phyloP scores from a whole-genome alignment of 768 basidiomycete species.

The Daedaleopsis sinensis region DNA sequence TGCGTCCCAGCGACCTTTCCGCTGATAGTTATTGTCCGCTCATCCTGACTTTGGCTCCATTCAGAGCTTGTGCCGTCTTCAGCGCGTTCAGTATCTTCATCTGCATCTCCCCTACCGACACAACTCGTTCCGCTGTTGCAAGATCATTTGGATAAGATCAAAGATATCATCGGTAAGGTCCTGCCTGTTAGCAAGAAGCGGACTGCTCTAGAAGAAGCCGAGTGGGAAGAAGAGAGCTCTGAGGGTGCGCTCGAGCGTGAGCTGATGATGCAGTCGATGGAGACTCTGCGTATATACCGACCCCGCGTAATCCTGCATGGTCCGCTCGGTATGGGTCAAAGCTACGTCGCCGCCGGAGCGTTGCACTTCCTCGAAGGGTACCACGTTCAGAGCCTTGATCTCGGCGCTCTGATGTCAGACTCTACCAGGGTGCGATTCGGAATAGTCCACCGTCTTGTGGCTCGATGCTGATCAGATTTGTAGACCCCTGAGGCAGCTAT shows the following conservation, averaged over 20 bases:
- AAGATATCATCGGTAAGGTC: constrained; percentile 67
- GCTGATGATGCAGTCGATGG: constrained; percentile 88
- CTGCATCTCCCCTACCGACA: constrained; percentile 80
- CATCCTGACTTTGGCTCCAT: constrained; percentile 12
- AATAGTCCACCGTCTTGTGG: neutral
- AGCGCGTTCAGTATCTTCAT: constrained; percentile 85
- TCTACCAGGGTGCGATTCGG: constrained; percentile 72
- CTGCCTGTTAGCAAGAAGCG: constrained; percentile 82
- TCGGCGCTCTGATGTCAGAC: constrained; percentile 87
- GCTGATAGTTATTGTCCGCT: too few relatives aligned
- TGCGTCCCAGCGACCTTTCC: constrained; percentile 41
- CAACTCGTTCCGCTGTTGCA: constrained; percentile 84
- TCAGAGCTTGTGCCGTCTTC: constrained; percentile 94
- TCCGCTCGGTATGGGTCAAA: constrained; percentile 84
- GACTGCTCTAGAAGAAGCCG: constrained; percentile 91
- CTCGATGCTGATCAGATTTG: neutral
- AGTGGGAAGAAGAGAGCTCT: constrained; percentile 82
- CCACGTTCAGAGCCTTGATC: constrained; percentile 91
- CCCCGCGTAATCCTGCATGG: constrained; percentile 88
- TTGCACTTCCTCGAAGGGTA: constrained; percentile 95
- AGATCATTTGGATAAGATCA: constrained; percentile 70
- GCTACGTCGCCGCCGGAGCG: constrained; percentile 86
- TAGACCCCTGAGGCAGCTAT: constrained; percentile 91
- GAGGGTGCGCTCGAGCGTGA: constrained; percentile 90
- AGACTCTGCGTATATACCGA: constrained; percentile 86